A percentile compares a stretch with the other conserved stretches of the same genome.
phyloP scores from a whole-genome alignment of 2,329 filamentous ascomycete genomes.

The Venturia asperata region DNA sequence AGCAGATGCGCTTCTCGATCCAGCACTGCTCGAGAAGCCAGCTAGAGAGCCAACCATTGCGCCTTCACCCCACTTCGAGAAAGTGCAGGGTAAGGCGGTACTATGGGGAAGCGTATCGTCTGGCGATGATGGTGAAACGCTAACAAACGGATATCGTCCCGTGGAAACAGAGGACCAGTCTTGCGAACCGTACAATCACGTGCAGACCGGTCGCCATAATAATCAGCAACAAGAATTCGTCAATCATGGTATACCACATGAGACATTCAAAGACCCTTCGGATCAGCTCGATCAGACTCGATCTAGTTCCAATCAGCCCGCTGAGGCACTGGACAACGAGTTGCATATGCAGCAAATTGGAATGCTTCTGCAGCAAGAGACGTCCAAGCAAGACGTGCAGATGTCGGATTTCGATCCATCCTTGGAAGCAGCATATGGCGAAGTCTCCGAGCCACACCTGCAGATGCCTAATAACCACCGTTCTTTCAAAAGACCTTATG shows the following conservation, averaged over 20 bases:
- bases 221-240: background rate
- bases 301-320: background rate
- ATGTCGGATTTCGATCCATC: background rate
- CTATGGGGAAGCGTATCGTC: background rate
- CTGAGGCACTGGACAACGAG: background rate
- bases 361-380: conserved; percentile 2
- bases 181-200: background rate
- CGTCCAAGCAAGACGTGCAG: background rate
- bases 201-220: background rate
- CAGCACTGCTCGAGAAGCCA: conserved; percentile 1
- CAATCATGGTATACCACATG: background rate
- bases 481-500: background rate
- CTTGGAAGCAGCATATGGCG: background rate
- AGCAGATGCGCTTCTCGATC: conserved; percentile 10
- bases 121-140: background rate
- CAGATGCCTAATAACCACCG: background rate
- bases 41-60: background rate
- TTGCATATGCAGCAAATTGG: conserved; percentile 1
- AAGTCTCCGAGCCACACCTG: background rate
- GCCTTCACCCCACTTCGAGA: background rate
- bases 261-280: background rate
- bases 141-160: background rate
- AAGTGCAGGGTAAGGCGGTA: background rate
- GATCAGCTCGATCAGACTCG: background rate
- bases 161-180: background rate